Conservation (phyloP, 345 rosid genomes). For the Boechera stricta region DNA sequence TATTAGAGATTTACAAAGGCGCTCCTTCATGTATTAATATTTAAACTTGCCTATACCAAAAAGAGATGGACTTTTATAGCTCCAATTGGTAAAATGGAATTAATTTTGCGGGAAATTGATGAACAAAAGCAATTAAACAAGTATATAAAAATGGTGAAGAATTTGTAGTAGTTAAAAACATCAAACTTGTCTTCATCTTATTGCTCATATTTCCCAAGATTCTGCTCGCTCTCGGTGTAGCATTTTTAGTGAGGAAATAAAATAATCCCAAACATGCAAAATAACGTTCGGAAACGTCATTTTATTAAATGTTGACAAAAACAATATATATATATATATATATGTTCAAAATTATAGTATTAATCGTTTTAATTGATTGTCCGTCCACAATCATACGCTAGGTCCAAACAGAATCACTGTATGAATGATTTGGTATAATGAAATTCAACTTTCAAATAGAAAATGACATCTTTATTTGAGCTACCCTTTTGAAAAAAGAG, state of each 20-base stretch:
- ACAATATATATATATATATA: neutral
- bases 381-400: neutral
- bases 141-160: neutral
- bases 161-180: neutral
- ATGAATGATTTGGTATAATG: neutral
- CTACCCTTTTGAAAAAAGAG: neutral
- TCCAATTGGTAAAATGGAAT: neutral
- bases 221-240: neutral
- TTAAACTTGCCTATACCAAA: slow-evolving; percentile 5
- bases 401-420: neutral
- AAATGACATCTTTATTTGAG: neutral
- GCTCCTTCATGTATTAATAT: neutral
- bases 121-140: neutral
- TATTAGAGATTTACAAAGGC: neutral
- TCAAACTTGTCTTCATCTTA: neutral
- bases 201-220: neutral
- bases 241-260: neutral
- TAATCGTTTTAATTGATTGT: neutral
- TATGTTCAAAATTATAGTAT: neutral
- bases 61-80: slow-evolving; percentile 10
- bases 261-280: neutral
- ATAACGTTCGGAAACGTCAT: neutral
- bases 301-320: neutral
- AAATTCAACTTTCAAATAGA: neutral
- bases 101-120: neutral